These are phyloP conservation scores for Ichthyophthirius multifiliis DNA, from an alignment of 169 alveolate species.

Conservation along the genomic window DNA sequence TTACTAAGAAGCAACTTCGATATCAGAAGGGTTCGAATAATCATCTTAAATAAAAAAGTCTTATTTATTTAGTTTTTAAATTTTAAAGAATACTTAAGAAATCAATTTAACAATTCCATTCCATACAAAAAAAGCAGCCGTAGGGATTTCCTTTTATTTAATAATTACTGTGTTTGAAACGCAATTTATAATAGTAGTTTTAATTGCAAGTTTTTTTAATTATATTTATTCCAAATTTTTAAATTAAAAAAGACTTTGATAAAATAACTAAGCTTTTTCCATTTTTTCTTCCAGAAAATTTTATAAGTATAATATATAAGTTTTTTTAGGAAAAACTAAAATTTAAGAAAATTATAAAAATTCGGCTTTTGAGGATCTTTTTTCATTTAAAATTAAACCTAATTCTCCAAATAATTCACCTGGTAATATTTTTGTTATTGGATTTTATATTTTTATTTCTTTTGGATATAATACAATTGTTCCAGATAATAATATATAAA, in stretches of 20 bases:
- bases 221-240: neutral
- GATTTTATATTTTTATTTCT: too few relatives aligned
- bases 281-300: slow-evolving; percentile 1
- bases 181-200: slow-evolving; percentile 1
- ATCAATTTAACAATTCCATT: slow-evolving; percentile 9
- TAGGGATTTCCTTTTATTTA: slow-evolving; percentile 7
- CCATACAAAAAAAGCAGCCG: neutral
- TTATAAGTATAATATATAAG: neutral
- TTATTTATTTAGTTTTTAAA: neutral
- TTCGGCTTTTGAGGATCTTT: slow-evolving; percentile 6
- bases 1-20: neutral
- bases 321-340: neutral
- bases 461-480: too few relatives aligned
- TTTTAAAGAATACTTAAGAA: neutral
- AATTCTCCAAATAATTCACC: slow-evolving; percentile 16
- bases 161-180: neutral
- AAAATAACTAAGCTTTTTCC: neutral
- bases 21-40: neutral
- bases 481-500: too few relatives aligned
- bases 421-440: too few relatives aligned
- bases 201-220: neutral
- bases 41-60: neutral
- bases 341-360: neutral
- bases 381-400: slow-evolving; percentile 11
- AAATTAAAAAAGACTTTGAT: neutral